Base-by-base conservation (phyloP, 2,329 filamentous ascomycete genomes). In the Penicillium sp. region DNA sequence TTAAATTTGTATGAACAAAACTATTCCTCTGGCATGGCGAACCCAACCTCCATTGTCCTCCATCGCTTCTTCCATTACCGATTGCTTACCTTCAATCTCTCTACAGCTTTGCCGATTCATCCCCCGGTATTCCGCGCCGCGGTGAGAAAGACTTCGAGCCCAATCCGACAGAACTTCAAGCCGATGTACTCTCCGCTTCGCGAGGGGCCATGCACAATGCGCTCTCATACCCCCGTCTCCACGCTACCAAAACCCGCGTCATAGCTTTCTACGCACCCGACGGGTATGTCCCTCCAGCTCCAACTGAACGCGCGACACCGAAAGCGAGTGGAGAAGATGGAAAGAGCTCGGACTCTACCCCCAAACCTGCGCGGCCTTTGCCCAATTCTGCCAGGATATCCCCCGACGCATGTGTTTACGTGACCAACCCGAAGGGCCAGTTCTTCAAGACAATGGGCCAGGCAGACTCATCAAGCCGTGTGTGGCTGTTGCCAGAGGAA, bases 131-230 rank as follows among this genome's bases (percentile, higher is more conserved):
- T 12, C 91, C 96, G 37, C 92, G 93, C 64, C 91, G 92, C 62
- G 94, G 94, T 60, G 92, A 96, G 73, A 99, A 99, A 75, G 94
- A 99, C 78, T 99, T 97, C 73, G 94, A 97, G 77, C 88, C 90
- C 29, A 92, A 97, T 76, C 90, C 90, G 48, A 97, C 94, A 2
- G 84, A 85, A 33, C 86, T 90, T 33, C 94, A 99, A 75, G 86
- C 88, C 63, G 82, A 84, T 56, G 85, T 88, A 9, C 86, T 99
- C 51, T 89, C 91, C 69, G 85, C 89, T 47, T 96, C 91, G 61
- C 87, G 93, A 54, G 82, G 84, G 65, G 93, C 93, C 21, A 94
- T 99, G 89, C 90, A 96, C 75, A 87, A 91, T 67, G 93, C 93
- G 2, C 82, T 97, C 55, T 83, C 86, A 51, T 89, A 89, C 72